Evolutionary conservation across 805 yeast genomes (phyloP), one percentile per base, ranked within the genome.

Genomic region (Saccharomycopsis sp.): DNA sequence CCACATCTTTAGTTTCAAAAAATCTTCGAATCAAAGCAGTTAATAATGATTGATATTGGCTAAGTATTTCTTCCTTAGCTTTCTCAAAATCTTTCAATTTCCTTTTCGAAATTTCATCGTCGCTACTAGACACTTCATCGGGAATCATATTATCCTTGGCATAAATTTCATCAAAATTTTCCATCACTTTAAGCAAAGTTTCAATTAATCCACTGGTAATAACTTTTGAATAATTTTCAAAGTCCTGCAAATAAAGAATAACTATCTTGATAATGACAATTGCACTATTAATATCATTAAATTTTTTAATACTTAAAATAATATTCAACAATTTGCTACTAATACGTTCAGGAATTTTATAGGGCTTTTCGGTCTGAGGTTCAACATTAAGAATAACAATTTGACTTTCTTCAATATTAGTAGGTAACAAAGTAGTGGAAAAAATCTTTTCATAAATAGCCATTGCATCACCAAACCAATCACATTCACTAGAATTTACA

Each of bases 21-120:
- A 88, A 79, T 36, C 83, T 68, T 57, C 96, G 72, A 1, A 81
- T 59, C 27, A 87, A 63, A 9, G 76, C 64, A 1, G 77, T 66
- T 17, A 79, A 65, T 11, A 1, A 31, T 6, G 22, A 8, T 20
- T 35, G 39, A 22, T 35, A 35, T 22, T 35, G 39, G 26, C 17
- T 21, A 22, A 35, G n/a, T 14, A 14, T n/a, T 22, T 35, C 39
- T 7, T 35, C 39, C 26, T 35, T 19, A 6, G n/a, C 39, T 20
- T 35, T 17, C 39, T 31, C 35, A 9, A 14, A 31, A 7, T 31
- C 17, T 7, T 9, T 5, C 20, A 31, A 20, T 14, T 31, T 31
- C 19, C 17, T 31, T n/a, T n/a, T n/a, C n/a, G n/a, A n/a, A n/a
- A n/a, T n/a, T n/a, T n/a, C n/a, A n/a, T n/a, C n/a, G n/a, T n/a